Percentiles rank a stretch among this genome's conserved stretches.
phyloP scores from a whole-genome alignment of 176 grass and related monocot species.

The Oryza glumipatula region DNA sequence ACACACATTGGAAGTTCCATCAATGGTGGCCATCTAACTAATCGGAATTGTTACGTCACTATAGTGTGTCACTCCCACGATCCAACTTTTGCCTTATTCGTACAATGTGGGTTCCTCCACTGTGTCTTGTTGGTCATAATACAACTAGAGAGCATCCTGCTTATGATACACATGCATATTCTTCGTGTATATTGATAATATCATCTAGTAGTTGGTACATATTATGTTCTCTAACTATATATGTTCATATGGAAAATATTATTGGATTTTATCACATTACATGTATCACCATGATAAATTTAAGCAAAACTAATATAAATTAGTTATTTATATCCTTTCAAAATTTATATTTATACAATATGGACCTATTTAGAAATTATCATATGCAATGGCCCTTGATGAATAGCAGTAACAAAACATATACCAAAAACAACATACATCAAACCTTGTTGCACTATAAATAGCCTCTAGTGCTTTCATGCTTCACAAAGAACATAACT shows the following conservation, averaged over 20 bases:
- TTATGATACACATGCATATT: no score
- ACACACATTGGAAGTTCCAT: no score
- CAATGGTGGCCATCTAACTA: no score
- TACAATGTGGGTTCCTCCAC: no score
- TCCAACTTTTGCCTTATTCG: neutral
- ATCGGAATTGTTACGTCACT: neutral
- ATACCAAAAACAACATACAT: neutral
- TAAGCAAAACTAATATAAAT: neutral
- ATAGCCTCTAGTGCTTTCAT: neutral
- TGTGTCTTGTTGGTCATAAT: no score
- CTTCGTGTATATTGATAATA: no score
- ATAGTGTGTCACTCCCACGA: neutral
- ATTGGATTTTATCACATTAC: neutral
- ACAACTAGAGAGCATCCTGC: no score
- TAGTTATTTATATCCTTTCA: neutral
- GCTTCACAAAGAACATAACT: neutral
- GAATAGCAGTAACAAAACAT: neutral
- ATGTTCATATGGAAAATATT: no score
- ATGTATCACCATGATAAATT: constrained; percentile 1
- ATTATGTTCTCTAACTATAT: no score
- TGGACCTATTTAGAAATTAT: neutral
- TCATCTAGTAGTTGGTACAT: no score
- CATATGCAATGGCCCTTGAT: neutral
- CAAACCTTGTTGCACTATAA: constrained; percentile 21
- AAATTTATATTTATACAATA: neutral